Evolutionary conservation across 306 rosid species (phyloP).

Genomic region (Pueraria montana): DNA sequence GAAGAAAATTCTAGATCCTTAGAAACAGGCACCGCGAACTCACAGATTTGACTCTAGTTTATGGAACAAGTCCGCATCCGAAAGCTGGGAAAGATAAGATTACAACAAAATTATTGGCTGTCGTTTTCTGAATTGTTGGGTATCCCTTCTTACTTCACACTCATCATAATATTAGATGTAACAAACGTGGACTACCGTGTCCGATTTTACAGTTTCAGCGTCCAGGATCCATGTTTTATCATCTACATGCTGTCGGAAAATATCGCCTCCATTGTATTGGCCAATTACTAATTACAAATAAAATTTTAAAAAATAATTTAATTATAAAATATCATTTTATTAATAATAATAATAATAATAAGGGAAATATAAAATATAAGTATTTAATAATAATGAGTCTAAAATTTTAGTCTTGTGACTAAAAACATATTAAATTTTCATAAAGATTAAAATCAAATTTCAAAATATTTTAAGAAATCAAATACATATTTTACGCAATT

Average conservation of each 20-base stretch:
- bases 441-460: too few species aligned
- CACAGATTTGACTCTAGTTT: neutral
- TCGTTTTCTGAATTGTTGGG: neutral
- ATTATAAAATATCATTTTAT: too few species aligned
- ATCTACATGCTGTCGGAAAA: neutral
- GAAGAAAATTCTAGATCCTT: too few species aligned
- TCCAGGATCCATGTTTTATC: neutral
- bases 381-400: too few species aligned
- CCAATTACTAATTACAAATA: neutral
- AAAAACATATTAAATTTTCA: too few species aligned
- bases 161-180: neutral
- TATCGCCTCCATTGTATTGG: neutral
- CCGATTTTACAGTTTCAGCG: neutral
- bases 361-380: too few species aligned
- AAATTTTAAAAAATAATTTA: too few species aligned
- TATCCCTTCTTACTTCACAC: neutral
- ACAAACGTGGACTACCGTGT: neutral
- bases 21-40: conserved; percentile 31
- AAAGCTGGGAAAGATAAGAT: neutral
- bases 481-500: too few species aligned
- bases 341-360: too few species aligned
- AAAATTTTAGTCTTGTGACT: too few species aligned
- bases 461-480: too few species aligned
- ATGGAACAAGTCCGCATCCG: neutral
- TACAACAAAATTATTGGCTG: conserved; percentile 13